These are phyloP conservation scores for Fusarium subtropicale DNA, from an alignment of 2,329 filamentous ascomycete species.

Conservation along the genomic window DNA sequence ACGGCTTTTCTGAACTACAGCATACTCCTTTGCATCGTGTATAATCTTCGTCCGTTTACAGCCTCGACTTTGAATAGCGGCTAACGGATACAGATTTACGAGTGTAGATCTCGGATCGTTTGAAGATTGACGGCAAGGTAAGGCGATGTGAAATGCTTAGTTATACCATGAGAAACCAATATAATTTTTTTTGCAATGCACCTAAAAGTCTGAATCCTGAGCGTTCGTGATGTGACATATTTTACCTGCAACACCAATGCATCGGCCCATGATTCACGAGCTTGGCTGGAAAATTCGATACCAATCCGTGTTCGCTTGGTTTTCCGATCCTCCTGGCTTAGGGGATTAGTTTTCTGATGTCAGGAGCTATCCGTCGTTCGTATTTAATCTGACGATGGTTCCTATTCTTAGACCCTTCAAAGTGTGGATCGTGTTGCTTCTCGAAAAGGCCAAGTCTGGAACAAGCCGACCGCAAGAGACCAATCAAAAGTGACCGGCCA, in stretches of 20 bases:
- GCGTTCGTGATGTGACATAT: background rate
- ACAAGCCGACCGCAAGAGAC: conserved; percentile 16
- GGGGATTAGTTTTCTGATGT: background rate
- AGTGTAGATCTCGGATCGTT: background rate
- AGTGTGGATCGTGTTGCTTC: conserved; percentile 27
- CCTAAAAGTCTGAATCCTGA: background rate
- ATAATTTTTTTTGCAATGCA: background rate
- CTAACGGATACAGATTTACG: conserved; percentile 27
- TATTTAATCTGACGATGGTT: conserved; percentile 18
- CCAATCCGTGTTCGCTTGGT: background rate
- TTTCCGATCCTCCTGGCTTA: background rate
- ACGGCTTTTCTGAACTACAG: conserved; percentile 67
- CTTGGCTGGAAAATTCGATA: background rate
- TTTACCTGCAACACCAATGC: too few relatives aligned
- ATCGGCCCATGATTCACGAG: background rate
- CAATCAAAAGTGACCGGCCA: conserved; percentile 37
- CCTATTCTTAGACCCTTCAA: conserved; percentile 27
- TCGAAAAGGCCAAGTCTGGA: conserved; percentile 19
- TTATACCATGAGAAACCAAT: background rate
- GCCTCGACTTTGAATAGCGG: conserved; percentile 2
- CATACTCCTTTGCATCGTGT: conserved; percentile 11
- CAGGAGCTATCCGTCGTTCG: background rate
- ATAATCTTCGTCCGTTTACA: conserved; percentile 1
- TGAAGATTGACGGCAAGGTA: background rate
- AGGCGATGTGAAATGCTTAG: background rate